These are phyloP conservation scores for thale cress (Arabidopsis thaliana) DNA, from an alignment of 345 rosid species.

Conservation along the genomic window TAIR10.1 NC_003070.9:12145501-12146000, in stretches of 20 bases:
- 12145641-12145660: neutral
- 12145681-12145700: constrained; percentile 80
- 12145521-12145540: constrained; percentile 12
- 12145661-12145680: neutral
- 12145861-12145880: constrained; percentile 71
- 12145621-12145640: neutral
- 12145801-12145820: constrained; percentile 74
- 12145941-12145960: constrained; percentile 52
- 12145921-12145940: constrained; percentile 83
- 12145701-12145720: constrained; percentile 82
- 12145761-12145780: constrained; percentile 55
- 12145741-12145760: constrained; percentile 69
- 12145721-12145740: constrained; percentile 76
- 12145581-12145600: constrained; percentile 86
- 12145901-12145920: constrained; percentile 77
- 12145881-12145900: constrained; percentile 74
- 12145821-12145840: constrained; percentile 66
- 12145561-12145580: constrained; percentile 68
- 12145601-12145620: constrained; percentile 78
- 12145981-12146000: constrained; percentile 48
- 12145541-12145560: constrained; percentile 29
- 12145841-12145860: constrained; percentile 77
- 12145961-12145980: neutral
- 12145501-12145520: neutral
- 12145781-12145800: constrained; percentile 82